Evolutionary conservation across 768 basidiomycete species (phyloP), one percentile per base, ranked within the genome.

Genomic region (Russula griseocarnosa): DNA sequence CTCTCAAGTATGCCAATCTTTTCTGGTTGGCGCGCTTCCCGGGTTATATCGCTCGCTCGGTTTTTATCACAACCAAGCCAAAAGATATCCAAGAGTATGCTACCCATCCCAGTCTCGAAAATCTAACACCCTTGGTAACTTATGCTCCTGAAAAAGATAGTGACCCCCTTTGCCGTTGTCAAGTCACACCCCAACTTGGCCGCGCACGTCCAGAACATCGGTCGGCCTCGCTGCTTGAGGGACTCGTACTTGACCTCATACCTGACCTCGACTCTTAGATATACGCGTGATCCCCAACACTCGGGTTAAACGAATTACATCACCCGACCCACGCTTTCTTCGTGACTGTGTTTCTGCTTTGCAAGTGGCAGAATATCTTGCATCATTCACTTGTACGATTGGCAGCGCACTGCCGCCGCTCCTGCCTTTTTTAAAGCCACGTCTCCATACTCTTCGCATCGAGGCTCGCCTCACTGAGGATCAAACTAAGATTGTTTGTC

Each of bases 1-100:
- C 22, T 82, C 86, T 0, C 82, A 84, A 47, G 88, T 88, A 69
- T 86, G 82, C 70, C 79, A 78, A 49, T 82, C 86, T 0, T 91
- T 90, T 66, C 76, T 85, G 28, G 81, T 82, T 0, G 87, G 80
- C 1, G 86, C 82, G 0, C 79, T 86, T 3, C 87, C 88, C 0
- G 76, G 78, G 18, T 75, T 92, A 9, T 91, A 92, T 71, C 72
- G 78, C 34, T 80, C 73, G 3, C 76, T 90, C 50, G 77, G 76
- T 7, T 89, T 86, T 74, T 78, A 81, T 3, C 57, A 78, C 4
- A 76, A 76, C 28, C 83, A 88, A 68, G 79, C 82, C 16, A 88
- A 87, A 66, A 79, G 79, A 26, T 87, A 84, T 73, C 78, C 78
- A 30, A 69, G 70, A 59, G 85, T 85, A 59, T 47, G 81, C 72